Base-by-base conservation (phyloP, 345 rosid species). In the Linum tenue region DNA sequence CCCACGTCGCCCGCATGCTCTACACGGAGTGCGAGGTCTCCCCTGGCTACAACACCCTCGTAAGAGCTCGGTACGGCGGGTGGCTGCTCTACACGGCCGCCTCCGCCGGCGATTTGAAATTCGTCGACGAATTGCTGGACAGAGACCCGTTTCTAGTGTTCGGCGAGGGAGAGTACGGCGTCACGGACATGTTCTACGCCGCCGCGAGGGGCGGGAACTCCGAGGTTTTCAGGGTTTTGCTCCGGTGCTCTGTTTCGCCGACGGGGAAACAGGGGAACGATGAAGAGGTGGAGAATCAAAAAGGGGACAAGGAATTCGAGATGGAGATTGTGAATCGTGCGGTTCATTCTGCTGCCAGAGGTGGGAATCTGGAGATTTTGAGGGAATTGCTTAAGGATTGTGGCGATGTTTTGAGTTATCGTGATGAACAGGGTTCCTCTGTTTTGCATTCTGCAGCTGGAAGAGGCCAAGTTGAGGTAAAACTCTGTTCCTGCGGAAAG, bases 151-250 rank as follows among this genome's bases (percentile, higher is more conserved):
- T 86, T 65, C 89, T 94, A 59, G 97, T 94, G 62, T 90, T 90
- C 51, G 96, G 97, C 12, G 99, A 94, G 79, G 99, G 99, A 53
- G 99, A 94, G 70, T 90, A 88, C 69, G 97, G 99, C 11, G 89
- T 94, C 4, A 88, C 94, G 38, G 92, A 94, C 67, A 76, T 94
- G 16, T 69, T 90, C 41, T 94, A 82, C 62, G 97, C 96, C 1
- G 92, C 96, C 3, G 87, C 96, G 35, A 75, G 97, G 72, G 84
- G 97, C 74, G 76, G 78, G 80, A 82, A 80, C 65, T 73, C 70
- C 64, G 88, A 85, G 64, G 92, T 86, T 11, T 90, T 90, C 11
- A 69, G 82, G 72, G 71, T 85, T 15, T n/a, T 90, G 60, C 73
- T 83, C 0, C 85, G 88, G 39, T 78, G 75, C 51, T 67, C 87